Conservation (phyloP, 2,329 filamentous ascomycete species). For the Phaeosphaeriaceae sp. region DNA sequence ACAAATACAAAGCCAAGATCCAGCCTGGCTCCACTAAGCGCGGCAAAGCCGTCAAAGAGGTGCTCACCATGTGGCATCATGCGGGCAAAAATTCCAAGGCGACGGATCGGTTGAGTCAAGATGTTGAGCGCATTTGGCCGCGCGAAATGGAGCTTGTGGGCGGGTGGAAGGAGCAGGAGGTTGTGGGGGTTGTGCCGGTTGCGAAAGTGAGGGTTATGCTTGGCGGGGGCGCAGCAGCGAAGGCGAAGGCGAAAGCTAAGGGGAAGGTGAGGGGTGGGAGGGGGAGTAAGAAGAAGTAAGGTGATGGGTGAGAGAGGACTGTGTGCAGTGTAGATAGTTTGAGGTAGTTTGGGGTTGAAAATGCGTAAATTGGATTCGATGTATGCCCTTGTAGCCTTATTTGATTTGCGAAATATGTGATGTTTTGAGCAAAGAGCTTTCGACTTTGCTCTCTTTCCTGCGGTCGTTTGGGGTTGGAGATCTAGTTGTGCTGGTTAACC, state of each 20-base stretch:
- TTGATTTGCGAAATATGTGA: background rate
- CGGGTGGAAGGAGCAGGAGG: conserved; percentile 79
- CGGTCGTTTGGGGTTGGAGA: no score
- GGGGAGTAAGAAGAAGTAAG: conserved; percentile 38
- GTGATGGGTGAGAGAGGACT: background rate
- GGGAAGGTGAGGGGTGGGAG: conserved; percentile 38
- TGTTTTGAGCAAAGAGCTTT: no score
- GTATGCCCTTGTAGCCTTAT: no score
- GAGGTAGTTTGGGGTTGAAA: background rate
- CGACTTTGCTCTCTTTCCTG: no score
- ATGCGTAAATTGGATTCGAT: no score
- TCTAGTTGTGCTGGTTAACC: no score
- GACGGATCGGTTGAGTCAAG: conserved; percentile 54
- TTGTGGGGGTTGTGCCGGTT: conserved; percentile 80
- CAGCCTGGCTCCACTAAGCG: conserved; percentile 91
- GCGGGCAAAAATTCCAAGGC: conserved; percentile 61
- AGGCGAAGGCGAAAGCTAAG: conserved; percentile 31
- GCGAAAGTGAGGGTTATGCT: conserved; percentile 81
- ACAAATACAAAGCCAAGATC: conserved; percentile 94
- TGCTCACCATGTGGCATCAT: conserved; percentile 79
- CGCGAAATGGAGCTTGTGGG: conserved; percentile 85
- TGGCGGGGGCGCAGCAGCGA: conserved; percentile 49
- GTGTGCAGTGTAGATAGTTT: no score
- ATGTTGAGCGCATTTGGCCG: conserved; percentile 79
- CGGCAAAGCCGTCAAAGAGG: conserved; percentile 90